Base-by-base conservation (phyloP, 208 protist genomes). In the Leishmania mexicana region DNA sequence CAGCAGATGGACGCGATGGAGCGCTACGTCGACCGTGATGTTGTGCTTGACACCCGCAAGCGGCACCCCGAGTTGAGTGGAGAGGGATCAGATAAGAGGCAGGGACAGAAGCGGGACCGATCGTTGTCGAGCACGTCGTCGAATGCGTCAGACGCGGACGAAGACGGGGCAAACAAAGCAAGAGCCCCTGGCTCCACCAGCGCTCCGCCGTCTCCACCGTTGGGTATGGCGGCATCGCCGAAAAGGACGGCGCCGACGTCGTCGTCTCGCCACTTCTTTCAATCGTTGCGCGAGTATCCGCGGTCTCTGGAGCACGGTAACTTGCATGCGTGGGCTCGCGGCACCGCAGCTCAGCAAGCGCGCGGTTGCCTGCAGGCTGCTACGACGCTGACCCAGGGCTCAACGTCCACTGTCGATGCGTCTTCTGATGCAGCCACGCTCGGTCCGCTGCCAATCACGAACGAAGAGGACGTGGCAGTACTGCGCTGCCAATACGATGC, bases 11-110 rank as follows among this genome's bases (percentile, higher is more conserved):
- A 83, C 68, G 71, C 60, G 54, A 84, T 89, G 64, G 83, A 89
- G 74, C 81, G 81, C 71, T 89, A 89, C 70, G 87, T 75, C 0
- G 83, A 89, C 65, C 87, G 85, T 11, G 85, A 86, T 73, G 72
- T 86, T 13, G 75, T 88, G 47, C 82, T 85, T 11, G 78, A 83
- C 28, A 81, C 80, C 13, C 84, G 84, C 24, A 86, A 84, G 76
- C 74, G 86, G n/a, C 78, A 86, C 47, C 83, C 83, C 15, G 54
- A 80, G 35, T 54, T 86, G 78, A 83, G 24, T 53, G 64, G 51
- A 49, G 60, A 31, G 49, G 35, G 47, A 2, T 28, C 35, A 24
- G 42, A 65, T 17, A 3, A 31, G 15, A 45, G 2, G 31, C 38
- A 53, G 19, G 62, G 42, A 11, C 62, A 64, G 47, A 82, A 83